Percentiles rank a stretch among this genome's conserved stretches.
phyloP scores from a whole-genome alignment of 176 grass and related monocot species.

The barley (Hordeum vulgare) region DNA sequence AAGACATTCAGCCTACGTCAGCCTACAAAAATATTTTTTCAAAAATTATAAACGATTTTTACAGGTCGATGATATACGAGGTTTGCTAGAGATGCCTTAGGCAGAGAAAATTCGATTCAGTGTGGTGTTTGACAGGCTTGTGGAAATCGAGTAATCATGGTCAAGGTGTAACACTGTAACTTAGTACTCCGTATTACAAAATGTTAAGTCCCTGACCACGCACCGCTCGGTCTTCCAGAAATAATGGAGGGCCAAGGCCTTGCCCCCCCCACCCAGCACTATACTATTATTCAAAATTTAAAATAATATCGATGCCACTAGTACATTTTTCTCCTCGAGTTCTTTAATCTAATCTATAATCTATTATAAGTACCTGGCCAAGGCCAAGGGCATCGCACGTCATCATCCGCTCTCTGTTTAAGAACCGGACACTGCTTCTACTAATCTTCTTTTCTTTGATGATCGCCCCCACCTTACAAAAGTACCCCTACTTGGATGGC shows the following conservation, averaged over 20 bases:
- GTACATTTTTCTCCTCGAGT: not conserved
- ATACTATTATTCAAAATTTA: not conserved
- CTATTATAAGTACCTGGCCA: not conserved
- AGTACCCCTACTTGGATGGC: not conserved
- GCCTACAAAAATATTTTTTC: no score
- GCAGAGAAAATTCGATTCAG: not conserved
- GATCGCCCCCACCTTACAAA: not conserved
- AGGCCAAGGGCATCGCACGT: not conserved
- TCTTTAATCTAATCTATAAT: not conserved
- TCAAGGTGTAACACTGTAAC: not conserved
- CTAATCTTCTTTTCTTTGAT: no score
- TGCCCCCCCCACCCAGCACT: no score
- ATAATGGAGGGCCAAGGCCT: no score
- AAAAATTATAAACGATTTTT: no score
- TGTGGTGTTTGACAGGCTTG: not conserved
- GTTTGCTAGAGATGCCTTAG: no score
- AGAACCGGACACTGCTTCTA: not conserved
- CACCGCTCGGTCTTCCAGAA: not conserved
- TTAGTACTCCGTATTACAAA: no score
- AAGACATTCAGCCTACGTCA: no score
- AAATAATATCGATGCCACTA: not conserved
- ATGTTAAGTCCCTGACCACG: no score
- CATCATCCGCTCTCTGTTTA: not conserved
- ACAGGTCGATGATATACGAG: no score
- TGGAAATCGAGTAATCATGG: not conserved